Evolutionary conservation across 73 alveolate genomes (phyloP).

Genomic region (Uronychia binucleata): DNA sequence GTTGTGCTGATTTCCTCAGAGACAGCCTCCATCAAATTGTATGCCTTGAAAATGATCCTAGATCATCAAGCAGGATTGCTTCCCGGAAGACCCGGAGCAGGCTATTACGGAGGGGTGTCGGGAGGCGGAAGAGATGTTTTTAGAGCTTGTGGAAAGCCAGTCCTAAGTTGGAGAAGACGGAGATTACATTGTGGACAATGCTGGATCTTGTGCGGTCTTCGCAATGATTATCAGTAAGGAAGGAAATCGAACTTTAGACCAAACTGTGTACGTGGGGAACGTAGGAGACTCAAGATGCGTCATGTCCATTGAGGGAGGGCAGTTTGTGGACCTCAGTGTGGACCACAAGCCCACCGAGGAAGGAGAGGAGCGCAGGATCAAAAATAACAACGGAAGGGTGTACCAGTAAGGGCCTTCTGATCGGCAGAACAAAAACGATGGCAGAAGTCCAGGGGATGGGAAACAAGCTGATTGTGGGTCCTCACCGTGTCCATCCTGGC

Average conservation of each 20-base stretch:
- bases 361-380: background rate
- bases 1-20: conserved; percentile 73
- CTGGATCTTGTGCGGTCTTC: conserved; percentile 85
- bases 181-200: conserved; percentile 54
- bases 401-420: background rate
- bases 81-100: conserved; percentile 92
- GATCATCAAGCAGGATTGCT: conserved; percentile 63
- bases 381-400: background rate
- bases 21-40: conserved; percentile 70
- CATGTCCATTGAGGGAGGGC: conserved; percentile 57
- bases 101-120: conserved; percentile 90
- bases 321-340: conserved; percentile 56
- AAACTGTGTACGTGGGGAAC: conserved; percentile 55
- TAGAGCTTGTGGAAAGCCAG: conserved; percentile 63
- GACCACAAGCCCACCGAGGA: conserved; percentile 62
- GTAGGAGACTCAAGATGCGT: conserved; percentile 73
- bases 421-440: conserved; percentile 4
- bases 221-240: conserved; percentile 49
- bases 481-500: conserved; percentile 90
- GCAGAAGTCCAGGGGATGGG: background rate
- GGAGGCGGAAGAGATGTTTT: conserved; percentile 82
- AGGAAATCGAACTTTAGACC: conserved; percentile 40
- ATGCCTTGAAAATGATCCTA: background rate
- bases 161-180: conserved; percentile 5
- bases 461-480: conserved; percentile 71